A percentile compares a stretch with the other conserved stretches of the same genome.
Evolutionary conservation across 2,329 filamentous ascomycete genomes (phyloP).

Genomic region (Uncinocarpus reesii): DNA sequence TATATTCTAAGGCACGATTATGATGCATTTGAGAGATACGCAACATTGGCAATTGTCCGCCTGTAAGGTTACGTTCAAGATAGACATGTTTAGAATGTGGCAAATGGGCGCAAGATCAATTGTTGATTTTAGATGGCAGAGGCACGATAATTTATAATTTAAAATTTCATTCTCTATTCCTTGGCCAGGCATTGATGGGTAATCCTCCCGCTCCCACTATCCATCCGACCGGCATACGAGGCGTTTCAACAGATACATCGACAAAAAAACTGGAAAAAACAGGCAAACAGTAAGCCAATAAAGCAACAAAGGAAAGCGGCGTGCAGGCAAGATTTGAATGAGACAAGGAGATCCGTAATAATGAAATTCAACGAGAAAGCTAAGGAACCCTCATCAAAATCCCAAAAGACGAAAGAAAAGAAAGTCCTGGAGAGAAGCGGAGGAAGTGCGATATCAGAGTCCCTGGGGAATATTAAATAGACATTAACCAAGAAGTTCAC

Average conservation of each 20-base stretch:
- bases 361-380: slow-evolving; percentile 1
- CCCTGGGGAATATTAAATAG: slow-evolving; percentile 8
- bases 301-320: neutral
- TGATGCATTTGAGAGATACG: neutral
- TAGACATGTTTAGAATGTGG: no score
- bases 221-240: slow-evolving; percentile 7
- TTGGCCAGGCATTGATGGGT: slow-evolving; percentile 10
- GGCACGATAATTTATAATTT: neutral
- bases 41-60: no score
- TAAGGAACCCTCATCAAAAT: slow-evolving; percentile 10
- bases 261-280: slow-evolving; percentile 5
- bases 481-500: slow-evolving; percentile 8
- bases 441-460: slow-evolving; percentile 8
- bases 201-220: slow-evolving; percentile 2
- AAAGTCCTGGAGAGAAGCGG: neutral
- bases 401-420: no score
- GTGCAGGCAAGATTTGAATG: neutral
- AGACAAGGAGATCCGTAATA: slow-evolving; percentile 1
- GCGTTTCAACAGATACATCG: slow-evolving; percentile 10
- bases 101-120: no score
- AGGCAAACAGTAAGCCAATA: neutral
- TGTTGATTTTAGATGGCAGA: no score
- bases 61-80: no score
- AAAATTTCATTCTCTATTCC: slow-evolving; percentile 15
- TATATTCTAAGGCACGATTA: neutral